Evolutionary conservation across 2,329 filamentous ascomycete genomes (phyloP).

Genomic region (Colletotrichum sp.): DNA sequence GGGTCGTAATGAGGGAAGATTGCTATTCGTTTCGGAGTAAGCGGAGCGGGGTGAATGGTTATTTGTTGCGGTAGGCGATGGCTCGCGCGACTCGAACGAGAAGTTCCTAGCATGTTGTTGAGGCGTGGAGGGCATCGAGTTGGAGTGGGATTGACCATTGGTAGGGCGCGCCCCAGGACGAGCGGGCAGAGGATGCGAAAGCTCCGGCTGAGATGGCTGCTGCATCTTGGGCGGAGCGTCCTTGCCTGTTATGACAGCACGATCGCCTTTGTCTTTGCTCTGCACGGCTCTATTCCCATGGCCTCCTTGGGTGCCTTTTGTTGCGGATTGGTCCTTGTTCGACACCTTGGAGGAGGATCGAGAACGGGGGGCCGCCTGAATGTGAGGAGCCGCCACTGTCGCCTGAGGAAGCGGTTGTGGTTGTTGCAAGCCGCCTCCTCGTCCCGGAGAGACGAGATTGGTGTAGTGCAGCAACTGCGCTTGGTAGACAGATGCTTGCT

Average conservation of each 20-base stretch:
- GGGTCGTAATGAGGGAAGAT: conserved; percentile 71
- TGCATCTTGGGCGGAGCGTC: conserved; percentile 57
- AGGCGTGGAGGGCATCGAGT: conserved; percentile 90
- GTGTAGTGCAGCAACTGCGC: conserved; percentile 70
- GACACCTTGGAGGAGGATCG: conserved; percentile 66
- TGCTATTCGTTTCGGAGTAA: conserved; percentile 85
- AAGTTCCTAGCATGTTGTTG: conserved; percentile 87
- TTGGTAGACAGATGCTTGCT: conserved; percentile 64
- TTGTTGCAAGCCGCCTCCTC: conserved; percentile 61
- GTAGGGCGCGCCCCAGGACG: conserved; percentile 28
- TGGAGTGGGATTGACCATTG: conserved; percentile 64
- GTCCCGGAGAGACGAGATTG: conserved; percentile 64
- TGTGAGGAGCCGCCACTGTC: conserved; percentile 59
- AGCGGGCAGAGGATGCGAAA: conserved; percentile 26
- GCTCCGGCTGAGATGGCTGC: conserved; percentile 43
- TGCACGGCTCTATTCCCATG: conserved; percentile 69
- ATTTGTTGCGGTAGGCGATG: conserved; percentile 77
- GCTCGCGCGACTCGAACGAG: conserved; percentile 76
- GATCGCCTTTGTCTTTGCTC: conserved; percentile 63
- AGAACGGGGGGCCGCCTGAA: conserved; percentile 61
- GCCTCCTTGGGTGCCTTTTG: conserved; percentile 57
- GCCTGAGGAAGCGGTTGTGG: conserved; percentile 50
- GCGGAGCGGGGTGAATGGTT: conserved; percentile 89
- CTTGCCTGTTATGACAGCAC: conserved; percentile 66
- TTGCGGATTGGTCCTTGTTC: conserved; percentile 53